Percentiles rank a stretch among this genome's conserved stretches.
These are phyloP conservation scores for Saturnispora hagleri DNA, from an alignment of 805 yeast genomes.

Conservation along the genomic window DNA sequence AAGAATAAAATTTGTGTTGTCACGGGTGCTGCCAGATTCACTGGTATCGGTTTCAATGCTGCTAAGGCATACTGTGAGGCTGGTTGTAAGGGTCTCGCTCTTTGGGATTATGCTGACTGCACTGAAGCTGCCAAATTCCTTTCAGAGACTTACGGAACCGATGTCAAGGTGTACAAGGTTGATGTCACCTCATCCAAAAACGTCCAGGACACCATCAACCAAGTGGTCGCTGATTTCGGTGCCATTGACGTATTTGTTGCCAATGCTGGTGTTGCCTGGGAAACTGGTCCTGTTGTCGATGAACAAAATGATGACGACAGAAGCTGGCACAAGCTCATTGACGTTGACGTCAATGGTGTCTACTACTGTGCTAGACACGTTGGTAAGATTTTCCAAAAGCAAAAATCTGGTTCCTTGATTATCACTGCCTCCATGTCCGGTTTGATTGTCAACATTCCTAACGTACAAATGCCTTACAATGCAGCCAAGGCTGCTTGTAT, in stretches of 20 bases:
- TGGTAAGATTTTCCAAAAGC: conserved; percentile 64
- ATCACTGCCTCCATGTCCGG: conserved; percentile 89
- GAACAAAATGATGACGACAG: conserved; percentile 24
- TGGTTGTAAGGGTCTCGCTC: conserved; percentile 34
- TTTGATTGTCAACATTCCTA: conserved; percentile 82
- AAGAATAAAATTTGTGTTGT: conserved; percentile 35
- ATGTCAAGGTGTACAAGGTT: conserved; percentile 21
- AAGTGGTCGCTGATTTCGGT: conserved; percentile 28
- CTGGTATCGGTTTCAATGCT: conserved; percentile 49
- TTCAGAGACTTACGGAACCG: conserved; percentile 9
- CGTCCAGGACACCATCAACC: conserved; percentile 25
- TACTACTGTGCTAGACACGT: conserved; percentile 70
- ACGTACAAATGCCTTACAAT: conserved; percentile 77
- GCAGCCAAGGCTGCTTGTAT: conserved; percentile 82
- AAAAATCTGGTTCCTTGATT: conserved; percentile 69
- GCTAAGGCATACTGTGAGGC: conserved; percentile 46
- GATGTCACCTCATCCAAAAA: conserved; percentile 26
- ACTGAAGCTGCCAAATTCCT: conserved; percentile 11
- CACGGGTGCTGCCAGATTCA: conserved; percentile 40
- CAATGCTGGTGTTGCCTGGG: conserved; percentile 66
- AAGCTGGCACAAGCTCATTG: conserved; percentile 59
- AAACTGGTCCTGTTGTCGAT: conserved; percentile 47
- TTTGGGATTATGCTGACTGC: conserved; percentile 24
- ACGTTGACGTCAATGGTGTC: conserved; percentile 71
- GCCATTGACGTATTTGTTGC: conserved; percentile 35